These are phyloP conservation scores for Candida ovalis DNA, from an alignment of 805 yeast genomes.

Conservation along the genomic window DNA sequence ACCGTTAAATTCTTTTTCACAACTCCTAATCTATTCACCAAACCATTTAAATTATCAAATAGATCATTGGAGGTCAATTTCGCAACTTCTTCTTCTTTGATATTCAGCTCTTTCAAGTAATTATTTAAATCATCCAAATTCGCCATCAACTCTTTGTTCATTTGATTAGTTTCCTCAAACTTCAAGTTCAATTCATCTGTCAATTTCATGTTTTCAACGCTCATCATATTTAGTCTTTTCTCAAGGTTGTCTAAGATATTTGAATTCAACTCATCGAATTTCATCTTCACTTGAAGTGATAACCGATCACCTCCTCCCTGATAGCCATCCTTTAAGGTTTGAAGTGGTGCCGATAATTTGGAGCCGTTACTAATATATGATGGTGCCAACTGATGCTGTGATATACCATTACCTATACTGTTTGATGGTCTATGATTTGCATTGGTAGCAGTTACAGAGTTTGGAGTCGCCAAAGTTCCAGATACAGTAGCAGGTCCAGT, in stretches of 20 bases:
- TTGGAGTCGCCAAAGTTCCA: not conserved
- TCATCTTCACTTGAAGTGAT: constrained; percentile 26
- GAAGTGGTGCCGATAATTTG: not conserved
- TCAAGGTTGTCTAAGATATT: constrained; percentile 23
- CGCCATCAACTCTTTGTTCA: constrained; percentile 27
- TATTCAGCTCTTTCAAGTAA: constrained; percentile 4
- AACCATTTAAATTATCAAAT: constrained; percentile 26
- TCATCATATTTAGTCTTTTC: constrained; percentile 22
- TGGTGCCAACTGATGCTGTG: not conserved
- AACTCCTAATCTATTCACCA: constrained; percentile 24
- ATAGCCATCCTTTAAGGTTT: not conserved
- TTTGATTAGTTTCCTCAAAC: constrained; percentile 25
- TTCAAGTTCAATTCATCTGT: constrained; percentile 23
- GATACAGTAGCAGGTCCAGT: not conserved
- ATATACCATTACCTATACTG: not conserved
- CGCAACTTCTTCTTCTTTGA: constrained; percentile 21
- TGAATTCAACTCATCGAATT: constrained; percentile 27
- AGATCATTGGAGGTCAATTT: constrained; percentile 19
- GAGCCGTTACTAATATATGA: not conserved
- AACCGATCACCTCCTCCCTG: constrained; percentile 3
- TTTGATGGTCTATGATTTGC: not conserved
- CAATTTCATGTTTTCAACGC: constrained; percentile 28
- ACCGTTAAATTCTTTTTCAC: constrained; percentile 19
- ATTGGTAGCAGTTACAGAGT: not conserved
- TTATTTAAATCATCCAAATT: constrained; percentile 26